Conservation (phyloP, 2,329 filamentous ascomycete species). For the Didymella lethalis region DNA sequence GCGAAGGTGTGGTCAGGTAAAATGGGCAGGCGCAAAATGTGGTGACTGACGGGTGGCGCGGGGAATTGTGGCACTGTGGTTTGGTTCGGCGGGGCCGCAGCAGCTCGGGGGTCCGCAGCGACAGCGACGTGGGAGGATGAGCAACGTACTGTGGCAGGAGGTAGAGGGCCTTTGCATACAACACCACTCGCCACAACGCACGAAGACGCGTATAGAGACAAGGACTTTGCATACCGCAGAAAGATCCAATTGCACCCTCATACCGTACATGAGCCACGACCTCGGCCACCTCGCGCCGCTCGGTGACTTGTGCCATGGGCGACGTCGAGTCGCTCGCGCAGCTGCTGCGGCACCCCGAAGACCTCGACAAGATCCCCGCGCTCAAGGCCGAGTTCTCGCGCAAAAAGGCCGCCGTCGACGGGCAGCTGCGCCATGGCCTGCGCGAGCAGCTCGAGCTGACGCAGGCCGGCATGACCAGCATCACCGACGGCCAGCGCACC, state of each 20-base stretch:
- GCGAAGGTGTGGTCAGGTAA: background rate
- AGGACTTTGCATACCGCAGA: background rate
- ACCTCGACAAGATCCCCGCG: slow-evolving; percentile 92
- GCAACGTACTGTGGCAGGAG: no score
- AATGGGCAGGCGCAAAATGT: slow-evolving; percentile 11
- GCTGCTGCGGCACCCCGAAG: slow-evolving; percentile 92
- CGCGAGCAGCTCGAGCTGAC: slow-evolving; percentile 94
- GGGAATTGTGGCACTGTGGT: background rate
- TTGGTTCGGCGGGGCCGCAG: background rate
- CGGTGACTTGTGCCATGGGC: slow-evolving; percentile 60
- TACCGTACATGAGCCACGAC: background rate
- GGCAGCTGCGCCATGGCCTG: slow-evolving; percentile 85
- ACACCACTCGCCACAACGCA: background rate
- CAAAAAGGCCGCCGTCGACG: slow-evolving; percentile 91
- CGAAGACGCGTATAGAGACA: background rate
- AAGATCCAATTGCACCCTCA: background rate
- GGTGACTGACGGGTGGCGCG: background rate
- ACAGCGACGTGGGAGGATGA: background rate
- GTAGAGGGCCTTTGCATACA: background rate
- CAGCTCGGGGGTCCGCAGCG: background rate
- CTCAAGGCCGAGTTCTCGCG: slow-evolving; percentile 92
- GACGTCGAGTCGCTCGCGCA: slow-evolving; percentile 76
- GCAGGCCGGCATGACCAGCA: slow-evolving; percentile 87
- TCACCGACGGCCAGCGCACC: slow-evolving; percentile 88
- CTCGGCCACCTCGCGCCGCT: background rate